Evolutionary conservation across 129 eudicot species (phyloP), one percentile per base, ranked within the genome.

Genomic region (Daucus carota): DNA sequence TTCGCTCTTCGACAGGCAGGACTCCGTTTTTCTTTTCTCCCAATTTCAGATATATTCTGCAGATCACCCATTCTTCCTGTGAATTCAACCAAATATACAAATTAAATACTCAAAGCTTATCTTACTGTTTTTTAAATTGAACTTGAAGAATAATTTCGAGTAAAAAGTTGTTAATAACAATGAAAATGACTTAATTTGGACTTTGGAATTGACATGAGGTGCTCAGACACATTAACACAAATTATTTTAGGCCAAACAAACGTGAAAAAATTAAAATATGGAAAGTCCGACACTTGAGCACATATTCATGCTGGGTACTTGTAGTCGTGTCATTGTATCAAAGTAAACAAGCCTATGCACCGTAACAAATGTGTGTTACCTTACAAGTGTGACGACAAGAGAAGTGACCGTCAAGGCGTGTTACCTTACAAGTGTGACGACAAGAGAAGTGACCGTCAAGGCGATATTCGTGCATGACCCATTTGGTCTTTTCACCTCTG

Each of bases 401-500:
- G 78, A 89, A 89, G 77, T 86, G 85, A n/a, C 94, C 94, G 52
- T 89, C 94, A 67, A 89, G 94, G 48, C 94, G 90, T n/a, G n/a
- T n/a, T n/a, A n/a, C n/a, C n/a, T n/a, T n/a, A 75, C 83, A 87
- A 80, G 87, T 84, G 87, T 80, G 88, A 31, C 91, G 85, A 57
- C 80, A 89, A 38, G 94, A 86, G 78, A 89, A 89, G 77, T 86
- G 85, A n/a, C 94, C 94, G 52, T 89, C 94, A 67, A 89, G 94
- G 48, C 94, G 90, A 83, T 89, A 89, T 83, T 89, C 94, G 45
- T 89, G 94, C 94, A 89, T 89, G 73, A 89, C 94, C 94, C 94
- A 89, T 76, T 81, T 85, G 57, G 94, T 89, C 73, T 89, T 89
- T 80, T 84, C 87, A 76, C 94, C 94, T 54, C 85, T 86, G 0